Evolutionary conservation across 2,329 filamentous ascomycete species (phyloP).

Genomic region (Monilinia fructicola): DNA sequence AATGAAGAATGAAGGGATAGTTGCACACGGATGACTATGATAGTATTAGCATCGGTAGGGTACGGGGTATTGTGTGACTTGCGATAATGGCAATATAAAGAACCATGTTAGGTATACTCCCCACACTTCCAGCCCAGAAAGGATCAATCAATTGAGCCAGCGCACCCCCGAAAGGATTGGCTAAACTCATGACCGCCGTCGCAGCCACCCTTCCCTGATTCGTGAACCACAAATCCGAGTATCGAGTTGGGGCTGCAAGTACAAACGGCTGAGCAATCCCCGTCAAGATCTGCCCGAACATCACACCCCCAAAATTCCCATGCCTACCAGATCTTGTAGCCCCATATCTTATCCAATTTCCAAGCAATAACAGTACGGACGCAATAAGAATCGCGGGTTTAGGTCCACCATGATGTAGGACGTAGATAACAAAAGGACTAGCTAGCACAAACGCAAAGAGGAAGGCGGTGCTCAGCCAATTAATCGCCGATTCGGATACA

Average conservation of each 20-base stretch:
- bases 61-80: constrained; percentile 41
- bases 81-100: constrained; percentile 83
- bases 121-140: constrained; percentile 61
- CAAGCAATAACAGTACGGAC: constrained; percentile 70
- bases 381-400: constrained; percentile 73
- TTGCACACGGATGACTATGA: constrained; percentile 59
- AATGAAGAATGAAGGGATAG: constrained; percentile 78
- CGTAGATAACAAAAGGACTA: constrained; percentile 71
- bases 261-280: constrained; percentile 92
- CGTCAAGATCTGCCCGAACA: constrained; percentile 89
- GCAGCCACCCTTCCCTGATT: constrained; percentile 79
- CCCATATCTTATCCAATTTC: constrained; percentile 90
- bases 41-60: constrained; percentile 20
- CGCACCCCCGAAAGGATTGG: constrained; percentile 88
- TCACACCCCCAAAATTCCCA: constrained; percentile 71
- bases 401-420: constrained; percentile 73
- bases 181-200: constrained; percentile 79
- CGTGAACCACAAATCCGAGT: constrained; percentile 94
- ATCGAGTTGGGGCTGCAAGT: constrained; percentile 82
- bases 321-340: constrained; percentile 55
- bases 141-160: constrained; percentile 85
- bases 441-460: constrained; percentile 78
- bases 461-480: constrained; percentile 89
- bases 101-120: constrained; percentile 75
- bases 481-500: constrained; percentile 74